These are phyloP conservation scores for Dictyostelium purpureum DNA, from an alignment of 78 protist species.

Conservation along the genomic window DNA sequence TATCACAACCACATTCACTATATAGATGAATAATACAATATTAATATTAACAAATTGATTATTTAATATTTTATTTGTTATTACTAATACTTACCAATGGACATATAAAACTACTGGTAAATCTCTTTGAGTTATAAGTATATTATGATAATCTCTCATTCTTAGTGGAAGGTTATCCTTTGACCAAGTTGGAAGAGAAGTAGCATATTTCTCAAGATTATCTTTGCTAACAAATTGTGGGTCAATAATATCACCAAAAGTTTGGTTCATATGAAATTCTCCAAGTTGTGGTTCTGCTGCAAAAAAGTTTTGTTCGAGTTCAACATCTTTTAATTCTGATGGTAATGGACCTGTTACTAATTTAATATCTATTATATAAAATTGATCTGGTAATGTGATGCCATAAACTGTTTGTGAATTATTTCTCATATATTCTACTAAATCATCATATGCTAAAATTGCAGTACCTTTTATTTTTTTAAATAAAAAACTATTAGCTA, in stretches of 20 bases:
- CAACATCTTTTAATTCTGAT: slow-evolving; percentile 23
- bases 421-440: slow-evolving; percentile 25
- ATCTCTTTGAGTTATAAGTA: neutral
- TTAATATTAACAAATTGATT: neutral
- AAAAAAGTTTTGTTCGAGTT: slow-evolving; percentile 38
- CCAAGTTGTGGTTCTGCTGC: slow-evolving; percentile 45
- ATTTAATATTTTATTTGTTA: neutral
- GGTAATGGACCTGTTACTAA: slow-evolving; percentile 14
- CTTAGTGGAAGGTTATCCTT: slow-evolving; percentile 45
- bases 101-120: slow-evolving; percentile 31
- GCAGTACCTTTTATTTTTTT: too few species aligned
- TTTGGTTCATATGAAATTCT: slow-evolving; percentile 24
- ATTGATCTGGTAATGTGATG: slow-evolving; percentile 28
- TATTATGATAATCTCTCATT: slow-evolving; percentile 16
- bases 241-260: slow-evolving; percentile 47
- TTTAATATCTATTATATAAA: slow-evolving; percentile 56
- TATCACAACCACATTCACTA: slow-evolving; percentile 74
- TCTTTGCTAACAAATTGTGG: neutral
- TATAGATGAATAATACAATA: neutral
- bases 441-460: slow-evolving; percentile 34
- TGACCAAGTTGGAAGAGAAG: slow-evolving; percentile 26
- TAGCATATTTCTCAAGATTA: neutral
- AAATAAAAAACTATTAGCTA: neutral
- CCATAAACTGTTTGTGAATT: neutral
- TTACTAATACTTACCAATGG: slow-evolving; percentile 26